Evolutionary conservation across 768 basidiomycete species (phyloP).

Genomic region (Hypholoma fasciculare): DNA sequence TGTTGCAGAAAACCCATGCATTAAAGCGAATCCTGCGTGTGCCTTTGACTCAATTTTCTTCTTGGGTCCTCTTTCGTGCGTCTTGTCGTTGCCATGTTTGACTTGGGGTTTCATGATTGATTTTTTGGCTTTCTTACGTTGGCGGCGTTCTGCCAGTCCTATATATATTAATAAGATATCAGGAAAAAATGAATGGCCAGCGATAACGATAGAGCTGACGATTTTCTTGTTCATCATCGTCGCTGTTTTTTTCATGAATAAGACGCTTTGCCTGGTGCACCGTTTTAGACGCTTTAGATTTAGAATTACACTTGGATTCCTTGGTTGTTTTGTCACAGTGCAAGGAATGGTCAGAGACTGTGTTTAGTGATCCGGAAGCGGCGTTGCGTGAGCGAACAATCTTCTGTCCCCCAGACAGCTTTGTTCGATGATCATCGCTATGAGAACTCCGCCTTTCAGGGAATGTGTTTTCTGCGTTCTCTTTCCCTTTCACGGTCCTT

Average conservation of each 20-base stretch:
- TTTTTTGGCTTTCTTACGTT: conserved; percentile 60
- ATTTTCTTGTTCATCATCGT: conserved; percentile 19
- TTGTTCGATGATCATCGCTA: too few relatives aligned
- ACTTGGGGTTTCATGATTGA: conserved; percentile 44
- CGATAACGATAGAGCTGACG: conserved; percentile 17
- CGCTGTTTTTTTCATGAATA: background rate
- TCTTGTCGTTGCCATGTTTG: conserved; percentile 20
- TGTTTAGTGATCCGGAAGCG: too few relatives aligned
- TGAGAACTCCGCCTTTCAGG: too few relatives aligned
- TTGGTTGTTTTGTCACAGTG: too few relatives aligned
- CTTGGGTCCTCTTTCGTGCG: conserved; percentile 22
- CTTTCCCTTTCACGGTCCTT: conserved; percentile 22
- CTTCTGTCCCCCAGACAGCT: too few relatives aligned
- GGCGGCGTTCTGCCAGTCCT: conserved; percentile 69
- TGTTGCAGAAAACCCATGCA: conserved; percentile 66
- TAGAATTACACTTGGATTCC: too few relatives aligned
- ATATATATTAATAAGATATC: background rate
- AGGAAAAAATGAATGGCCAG: background rate
- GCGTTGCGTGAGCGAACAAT: too few relatives aligned
- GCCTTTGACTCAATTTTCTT: conserved; percentile 28
- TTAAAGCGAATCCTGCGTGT: conserved; percentile 56
- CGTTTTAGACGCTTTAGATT: background rate
- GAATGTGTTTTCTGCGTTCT: background rate
- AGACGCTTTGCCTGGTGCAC: background rate
- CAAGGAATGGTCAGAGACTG: too few relatives aligned